These are phyloP conservation scores for Pilatotrama ljubarskyi DNA, from an alignment of 768 basidiomycete genomes.

Conservation along the genomic window DNA sequence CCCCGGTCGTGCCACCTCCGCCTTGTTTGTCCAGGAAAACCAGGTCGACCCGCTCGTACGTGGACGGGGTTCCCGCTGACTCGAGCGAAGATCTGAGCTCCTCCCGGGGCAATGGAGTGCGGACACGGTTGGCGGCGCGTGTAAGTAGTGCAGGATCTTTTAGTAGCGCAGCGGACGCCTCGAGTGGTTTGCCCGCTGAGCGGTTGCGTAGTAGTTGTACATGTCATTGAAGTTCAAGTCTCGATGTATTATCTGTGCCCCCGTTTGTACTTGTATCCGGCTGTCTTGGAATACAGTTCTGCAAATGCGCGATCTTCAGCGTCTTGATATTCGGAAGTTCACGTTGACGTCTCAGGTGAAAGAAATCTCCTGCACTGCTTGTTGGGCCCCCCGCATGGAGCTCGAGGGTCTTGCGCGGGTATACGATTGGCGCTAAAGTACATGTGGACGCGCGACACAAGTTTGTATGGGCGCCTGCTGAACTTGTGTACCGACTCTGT, in stretches of 20 bases:
- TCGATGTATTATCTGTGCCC: constrained; percentile 1
- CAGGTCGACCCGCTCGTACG: constrained; percentile 9
- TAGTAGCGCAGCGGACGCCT: background rate
- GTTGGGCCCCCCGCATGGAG: no score
- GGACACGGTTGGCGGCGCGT: background rate
- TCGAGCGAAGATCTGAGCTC: constrained; percentile 7
- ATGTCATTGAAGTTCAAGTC: background rate
- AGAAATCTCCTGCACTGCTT: no score
- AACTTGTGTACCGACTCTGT: background rate
- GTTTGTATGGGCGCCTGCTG: background rate
- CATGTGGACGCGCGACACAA: no score
- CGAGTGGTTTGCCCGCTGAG: background rate
- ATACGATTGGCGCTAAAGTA: no score
- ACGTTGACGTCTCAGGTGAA: no score
- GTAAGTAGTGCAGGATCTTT: background rate
- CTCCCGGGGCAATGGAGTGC: background rate
- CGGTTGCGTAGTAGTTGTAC: background rate
- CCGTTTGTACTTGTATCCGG: constrained; percentile 10
- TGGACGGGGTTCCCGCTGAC: constrained; percentile 4
- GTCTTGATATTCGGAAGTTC: background rate
- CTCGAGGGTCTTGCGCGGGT: no score
- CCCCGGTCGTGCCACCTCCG: background rate
- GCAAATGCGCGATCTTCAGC: background rate
- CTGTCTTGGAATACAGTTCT: constrained; percentile 4
- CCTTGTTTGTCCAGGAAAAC: background rate